Evolutionary conservation across 2,329 filamentous ascomycete genomes (phyloP), one percentile per base, ranked within the genome.

Genomic region (Lachnellula suecica): DNA sequence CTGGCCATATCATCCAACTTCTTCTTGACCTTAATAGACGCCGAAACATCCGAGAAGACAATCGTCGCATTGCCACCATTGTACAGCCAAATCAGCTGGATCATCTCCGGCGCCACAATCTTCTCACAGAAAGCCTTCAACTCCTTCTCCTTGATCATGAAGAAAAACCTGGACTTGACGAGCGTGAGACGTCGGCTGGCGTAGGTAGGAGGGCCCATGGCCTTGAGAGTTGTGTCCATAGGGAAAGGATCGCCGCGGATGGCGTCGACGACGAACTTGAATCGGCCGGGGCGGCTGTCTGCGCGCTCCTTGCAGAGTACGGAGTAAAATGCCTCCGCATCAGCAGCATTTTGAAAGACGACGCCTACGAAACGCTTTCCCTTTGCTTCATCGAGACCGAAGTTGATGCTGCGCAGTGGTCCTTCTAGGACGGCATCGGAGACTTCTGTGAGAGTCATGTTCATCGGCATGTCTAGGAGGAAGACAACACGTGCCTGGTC

Each of bases 21-120:
- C 6, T 46, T 46, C 50, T 67, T 68, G 42, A 67, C 57, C 37
- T 54, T 63, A 5, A 65, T 54, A 3, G 65, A 63, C 3, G 53
- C 45, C 1, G 45, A 44, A 1, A 68, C 66, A 47, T 64, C 60
- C 0, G 63, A 49, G 44, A 68, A 67, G 2, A 67, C 55, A 11
- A 67, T 55, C 1, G 66, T 68, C 0, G 65, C 66, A 45, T 68
- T 68, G 0, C 66, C 66, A 19, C 61, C 60, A 47, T 68, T 68
- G 44, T 67, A 67, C 19, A 67, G 34, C 54, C 59, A 63, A 25
- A 65, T 51, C 42, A 60, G 40, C 44, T 67, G 63, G 5, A 68
- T 52, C 19, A 57, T 51, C 2, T 65, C 59, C 19, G 31, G 47
- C 17, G 20, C 20, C 3, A 63, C 64, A 11, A 59, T 25, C 25